These are phyloP conservation scores for Astragalus membranaceus DNA, from an alignment of 306 rosid species.

Conservation along the genomic window DNA sequence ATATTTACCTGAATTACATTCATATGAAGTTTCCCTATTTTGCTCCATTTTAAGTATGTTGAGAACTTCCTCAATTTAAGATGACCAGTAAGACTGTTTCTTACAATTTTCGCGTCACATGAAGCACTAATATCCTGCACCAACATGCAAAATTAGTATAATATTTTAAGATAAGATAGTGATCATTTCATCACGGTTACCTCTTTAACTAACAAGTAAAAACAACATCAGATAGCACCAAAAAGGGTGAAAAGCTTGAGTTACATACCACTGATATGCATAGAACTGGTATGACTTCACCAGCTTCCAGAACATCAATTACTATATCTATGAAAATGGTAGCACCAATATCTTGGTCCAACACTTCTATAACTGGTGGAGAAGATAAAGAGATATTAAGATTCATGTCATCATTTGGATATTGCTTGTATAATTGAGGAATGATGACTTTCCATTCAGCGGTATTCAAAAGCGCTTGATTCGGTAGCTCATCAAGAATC, in stretches of 20 bases:
- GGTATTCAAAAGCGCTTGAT: slow-evolving; percentile 60
- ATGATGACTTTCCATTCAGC: slow-evolving; percentile 65
- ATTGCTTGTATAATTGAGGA: slow-evolving; percentile 68
- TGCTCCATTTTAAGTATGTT: slow-evolving; percentile 70
- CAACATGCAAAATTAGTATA: slow-evolving; percentile 20
- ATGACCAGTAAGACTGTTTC: slow-evolving; percentile 44
- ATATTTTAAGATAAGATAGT: neutral
- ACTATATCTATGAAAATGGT: slow-evolving; percentile 45
- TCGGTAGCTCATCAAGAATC: slow-evolving; percentile 48
- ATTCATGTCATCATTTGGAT: slow-evolving; percentile 69
- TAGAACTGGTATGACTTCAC: slow-evolving; percentile 58
- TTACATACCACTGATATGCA: slow-evolving; percentile 78
- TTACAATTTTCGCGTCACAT: slow-evolving; percentile 34
- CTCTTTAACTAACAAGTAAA: neutral
- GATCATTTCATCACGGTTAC: neutral
- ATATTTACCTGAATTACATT: slow-evolving; percentile 55
- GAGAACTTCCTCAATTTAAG: slow-evolving; percentile 49
- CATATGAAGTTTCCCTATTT: slow-evolving; percentile 59
- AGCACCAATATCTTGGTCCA: slow-evolving; percentile 28
- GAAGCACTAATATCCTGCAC: slow-evolving; percentile 64
- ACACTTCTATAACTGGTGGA: slow-evolving; percentile 55
- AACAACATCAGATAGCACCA: too few species aligned
- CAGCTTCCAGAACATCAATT: slow-evolving; percentile 45
- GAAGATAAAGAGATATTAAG: slow-evolving; percentile 54
- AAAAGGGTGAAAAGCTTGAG: neutral